A percentile compares a stretch with the other conserved stretches of the same genome.
These are phyloP conservation scores for Plasmodium gaboni DNA, from an alignment of 169 alveolate genomes.

Conservation along the genomic window DNA sequence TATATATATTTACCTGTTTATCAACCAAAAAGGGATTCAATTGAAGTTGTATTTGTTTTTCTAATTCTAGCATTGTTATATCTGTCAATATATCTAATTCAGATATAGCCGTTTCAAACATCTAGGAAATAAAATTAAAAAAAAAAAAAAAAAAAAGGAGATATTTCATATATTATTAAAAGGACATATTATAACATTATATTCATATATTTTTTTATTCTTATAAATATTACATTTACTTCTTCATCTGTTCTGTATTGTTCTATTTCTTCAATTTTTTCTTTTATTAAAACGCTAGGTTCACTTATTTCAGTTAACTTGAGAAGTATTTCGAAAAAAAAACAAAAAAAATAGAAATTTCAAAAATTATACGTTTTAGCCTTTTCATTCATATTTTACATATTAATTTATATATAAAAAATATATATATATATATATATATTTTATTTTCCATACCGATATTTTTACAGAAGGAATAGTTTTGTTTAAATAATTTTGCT, in stretches of 20 bases:
- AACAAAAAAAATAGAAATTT: not conserved
- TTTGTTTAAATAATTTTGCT: slow-evolving; percentile 45
- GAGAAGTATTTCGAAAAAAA: not conserved
- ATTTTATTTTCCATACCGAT: slow-evolving; percentile 26
- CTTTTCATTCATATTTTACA: not conserved
- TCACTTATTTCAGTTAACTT: slow-evolving; percentile 67
- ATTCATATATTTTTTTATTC: not conserved
- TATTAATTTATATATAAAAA: not conserved
- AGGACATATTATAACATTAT: too few relatives aligned
- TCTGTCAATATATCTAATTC: slow-evolving; percentile 63
- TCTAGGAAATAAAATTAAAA: not conserved
- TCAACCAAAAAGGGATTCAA: slow-evolving; percentile 66
- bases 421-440: slow-evolving; percentile 1
- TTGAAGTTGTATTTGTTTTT: slow-evolving; percentile 65
- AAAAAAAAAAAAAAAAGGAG: not conserved
- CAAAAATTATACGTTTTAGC: not conserved
- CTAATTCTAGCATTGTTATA: slow-evolving; percentile 61
- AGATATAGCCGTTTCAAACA: slow-evolving; percentile 74
- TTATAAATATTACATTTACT: slow-evolving; percentile 36
- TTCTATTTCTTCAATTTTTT: slow-evolving; percentile 69
- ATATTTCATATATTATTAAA: slow-evolving; percentile 1
- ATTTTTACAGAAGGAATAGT: slow-evolving; percentile 64
- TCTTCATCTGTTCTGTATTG: slow-evolving; percentile 74
- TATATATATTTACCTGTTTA: slow-evolving; percentile 37
- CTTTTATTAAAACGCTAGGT: slow-evolving; percentile 59